Percentiles rank a stretch among this genome's conserved stretches.
Conservation (phyloP, 139 green algal genomes). For the Chlorella sp. region DNA sequence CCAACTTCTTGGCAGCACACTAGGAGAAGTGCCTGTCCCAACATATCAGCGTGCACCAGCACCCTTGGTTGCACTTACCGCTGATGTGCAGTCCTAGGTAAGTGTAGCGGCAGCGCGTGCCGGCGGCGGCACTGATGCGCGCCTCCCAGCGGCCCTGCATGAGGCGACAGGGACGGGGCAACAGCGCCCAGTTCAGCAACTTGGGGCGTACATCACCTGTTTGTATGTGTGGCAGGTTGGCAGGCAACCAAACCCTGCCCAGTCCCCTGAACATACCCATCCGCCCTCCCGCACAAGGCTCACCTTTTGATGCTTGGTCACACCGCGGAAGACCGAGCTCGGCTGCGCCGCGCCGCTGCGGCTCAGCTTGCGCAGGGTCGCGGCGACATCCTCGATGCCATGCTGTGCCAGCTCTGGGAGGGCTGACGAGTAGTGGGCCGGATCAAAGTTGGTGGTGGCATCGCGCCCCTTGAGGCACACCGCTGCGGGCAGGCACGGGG, state of each 20-base stretch:
- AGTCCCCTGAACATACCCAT: not conserved
- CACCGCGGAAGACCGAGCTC: not conserved
- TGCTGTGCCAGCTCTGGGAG: not conserved
- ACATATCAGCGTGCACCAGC: not conserved
- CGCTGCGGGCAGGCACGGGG: not conserved
- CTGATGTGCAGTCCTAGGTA: conserved; percentile 3
- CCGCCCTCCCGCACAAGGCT: too few species aligned
- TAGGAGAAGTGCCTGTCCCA: not conserved
- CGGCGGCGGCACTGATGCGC: not conserved
- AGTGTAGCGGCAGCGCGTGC: not conserved
- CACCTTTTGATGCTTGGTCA: not conserved
- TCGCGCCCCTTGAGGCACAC: not conserved
- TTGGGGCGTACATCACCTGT: too few species aligned
- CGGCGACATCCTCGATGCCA: not conserved
- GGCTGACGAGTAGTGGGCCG: not conserved
- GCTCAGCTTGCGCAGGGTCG: not conserved
- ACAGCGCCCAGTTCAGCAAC: not conserved
- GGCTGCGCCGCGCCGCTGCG: not conserved
- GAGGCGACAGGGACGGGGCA: too few species aligned
- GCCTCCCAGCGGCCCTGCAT: not conserved
- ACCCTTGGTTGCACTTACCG: not conserved
- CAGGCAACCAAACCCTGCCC: too few species aligned
- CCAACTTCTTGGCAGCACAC: too few species aligned
- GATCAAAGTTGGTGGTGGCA: not conserved
- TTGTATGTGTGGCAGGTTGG: too few species aligned